These are phyloP conservation scores for Botryobasidium botryosum DNA, from an alignment of 768 basidiomycete genomes.

Conservation along the genomic window DNA sequence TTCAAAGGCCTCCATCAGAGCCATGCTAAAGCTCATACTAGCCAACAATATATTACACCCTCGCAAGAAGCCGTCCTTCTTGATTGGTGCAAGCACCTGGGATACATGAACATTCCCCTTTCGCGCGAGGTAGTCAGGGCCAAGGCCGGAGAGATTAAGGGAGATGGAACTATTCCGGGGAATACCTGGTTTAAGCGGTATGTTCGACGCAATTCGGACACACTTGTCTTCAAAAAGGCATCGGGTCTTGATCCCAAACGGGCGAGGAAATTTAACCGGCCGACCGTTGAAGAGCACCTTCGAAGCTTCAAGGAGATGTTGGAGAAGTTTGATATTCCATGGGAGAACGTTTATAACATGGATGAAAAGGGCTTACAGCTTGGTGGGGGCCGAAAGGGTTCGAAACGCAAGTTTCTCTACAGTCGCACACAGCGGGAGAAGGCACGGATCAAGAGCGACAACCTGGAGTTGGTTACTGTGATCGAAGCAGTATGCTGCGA, in stretches of 20 bases:
- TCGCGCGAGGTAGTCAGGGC: not conserved
- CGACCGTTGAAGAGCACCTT: slow-evolving; percentile 18
- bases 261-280: not conserved
- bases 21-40: no score
- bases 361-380: slow-evolving; percentile 18
- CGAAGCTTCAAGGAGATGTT: slow-evolving; percentile 14
- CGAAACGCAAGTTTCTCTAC: slow-evolving; percentile 12
- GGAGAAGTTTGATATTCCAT: slow-evolving; percentile 9
- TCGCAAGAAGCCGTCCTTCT: not conserved
- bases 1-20: no score
- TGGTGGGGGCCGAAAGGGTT: slow-evolving; percentile 9
- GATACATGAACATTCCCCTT: not conserved
- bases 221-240: not conserved
- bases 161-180: not conserved
- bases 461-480: slow-evolving; percentile 30
- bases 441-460: slow-evolving; percentile 19
- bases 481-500: slow-evolving; percentile 30
- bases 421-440: slow-evolving; percentile 11
- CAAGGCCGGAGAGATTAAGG: not conserved
- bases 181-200: not conserved
- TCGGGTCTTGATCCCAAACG: slow-evolving; percentile 2
- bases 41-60: no score
- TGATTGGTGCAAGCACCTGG: not conserved
- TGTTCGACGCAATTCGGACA: not conserved
- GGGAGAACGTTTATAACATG: slow-evolving; percentile 15